Evolutionary conservation across 306 rosid species (phyloP).

Genomic region (Cicer cuneatum): DNA sequence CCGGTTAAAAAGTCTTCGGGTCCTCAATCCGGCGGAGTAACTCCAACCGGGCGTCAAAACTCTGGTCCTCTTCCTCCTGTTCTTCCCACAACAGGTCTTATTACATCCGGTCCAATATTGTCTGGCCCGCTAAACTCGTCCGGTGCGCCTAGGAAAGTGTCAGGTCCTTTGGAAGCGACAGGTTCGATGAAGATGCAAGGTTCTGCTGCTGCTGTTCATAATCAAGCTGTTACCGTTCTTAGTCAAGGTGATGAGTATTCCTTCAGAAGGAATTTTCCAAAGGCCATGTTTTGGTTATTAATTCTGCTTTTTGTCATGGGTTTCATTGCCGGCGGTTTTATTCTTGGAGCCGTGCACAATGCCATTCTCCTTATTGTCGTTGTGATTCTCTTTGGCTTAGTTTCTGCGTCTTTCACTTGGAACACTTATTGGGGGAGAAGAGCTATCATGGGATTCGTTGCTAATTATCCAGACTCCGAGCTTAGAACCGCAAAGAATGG

Average conservation of each 20-base stretch:
- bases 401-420: constrained; percentile 85
- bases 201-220: constrained; percentile 63
- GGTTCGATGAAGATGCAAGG: constrained; percentile 86
- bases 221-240: constrained; percentile 84
- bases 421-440: constrained; percentile 91
- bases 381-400: constrained; percentile 78
- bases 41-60: constrained; percentile 80
- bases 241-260: constrained; percentile 80
- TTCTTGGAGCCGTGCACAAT: constrained; percentile 95
- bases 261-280: constrained; percentile 86
- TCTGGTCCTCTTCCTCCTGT: constrained; percentile 89
- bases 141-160: constrained; percentile 88
- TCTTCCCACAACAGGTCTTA: constrained; percentile 95
- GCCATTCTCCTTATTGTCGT: constrained; percentile 87
- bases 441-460: constrained; percentile 72
- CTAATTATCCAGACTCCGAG: constrained; percentile 89
- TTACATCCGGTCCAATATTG: constrained; percentile 91
- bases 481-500: constrained; percentile 98
- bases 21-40: constrained; percentile 96
- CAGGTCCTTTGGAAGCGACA: constrained; percentile 80
- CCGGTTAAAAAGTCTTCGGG: constrained; percentile 93
- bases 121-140: constrained; percentile 92
- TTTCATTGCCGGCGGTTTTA: constrained; percentile 98
- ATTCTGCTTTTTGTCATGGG: constrained; percentile 95
- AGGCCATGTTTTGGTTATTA: constrained; percentile 83